Base-by-base conservation (phyloP, 805 yeast genomes). In the Myxozyma monticola region DNA sequence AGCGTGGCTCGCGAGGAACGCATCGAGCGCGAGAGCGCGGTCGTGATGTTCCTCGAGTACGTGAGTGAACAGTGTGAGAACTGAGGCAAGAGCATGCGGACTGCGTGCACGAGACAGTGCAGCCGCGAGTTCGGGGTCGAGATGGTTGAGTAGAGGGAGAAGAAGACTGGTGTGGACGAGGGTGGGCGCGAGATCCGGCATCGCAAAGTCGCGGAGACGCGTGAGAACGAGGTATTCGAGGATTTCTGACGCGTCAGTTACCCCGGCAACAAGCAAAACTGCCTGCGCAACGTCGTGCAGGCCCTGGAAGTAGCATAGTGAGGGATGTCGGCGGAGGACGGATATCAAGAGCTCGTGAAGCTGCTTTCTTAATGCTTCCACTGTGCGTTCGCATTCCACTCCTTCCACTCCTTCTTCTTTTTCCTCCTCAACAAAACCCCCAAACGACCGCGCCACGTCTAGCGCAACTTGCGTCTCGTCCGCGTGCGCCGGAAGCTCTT, bases 181-280 rank as follows among this genome's bases (percentile, higher is more conserved):
- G 0, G 96, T 76, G 7, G 85, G 77, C 24, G 77, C 76, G 35
- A 91, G 74, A 20, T 80, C 76, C 3, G 83, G 77, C 66, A 87
- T 74, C 95, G 91, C 85, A 64, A 81, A 93, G 67, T 91, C 99
- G 41, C 98, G 73, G 37, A 93, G 68, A 62, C 81, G 85, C 45
- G 70, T 57, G 7, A 85, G 57, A 0, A 93, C 74, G 40, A 88
- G 69, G 26, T 68, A 64, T 48, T 81, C 83, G 42, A 90, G 68
- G 5, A 81, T 60, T 26, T 62, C 49, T 14, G 51, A 53, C 17
- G 70, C 68, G 28, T 62, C 57, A 45, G 60, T 57, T 34, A 60
- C 42, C 18, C 68, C 65, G 49, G 81, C 79, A 1, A 84, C 78
- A 15, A 84, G 63, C 3, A 85, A 68, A 5, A 86, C 71, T 3